These are phyloP conservation scores for Sclerotinia minor DNA, from an alignment of 2,329 filamentous ascomycete genomes.

Conservation along the genomic window DNA sequence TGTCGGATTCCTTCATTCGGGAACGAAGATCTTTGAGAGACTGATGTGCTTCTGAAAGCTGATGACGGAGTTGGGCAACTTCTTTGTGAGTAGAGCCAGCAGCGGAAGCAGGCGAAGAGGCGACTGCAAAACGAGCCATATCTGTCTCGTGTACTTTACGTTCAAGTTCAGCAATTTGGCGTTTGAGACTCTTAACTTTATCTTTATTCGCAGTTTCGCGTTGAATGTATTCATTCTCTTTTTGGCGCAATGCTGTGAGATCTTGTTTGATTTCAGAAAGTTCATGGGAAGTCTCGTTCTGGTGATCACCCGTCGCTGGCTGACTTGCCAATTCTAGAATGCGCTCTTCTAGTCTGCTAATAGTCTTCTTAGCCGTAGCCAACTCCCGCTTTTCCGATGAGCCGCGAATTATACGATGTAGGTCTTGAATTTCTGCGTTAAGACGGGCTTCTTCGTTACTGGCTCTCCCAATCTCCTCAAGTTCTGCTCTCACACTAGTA, in stretches of 20 bases:
- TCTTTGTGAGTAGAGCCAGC: slow-evolving; percentile 58
- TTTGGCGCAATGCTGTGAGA: slow-evolving; percentile 62
- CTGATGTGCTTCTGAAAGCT: slow-evolving; percentile 61
- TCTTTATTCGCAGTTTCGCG: slow-evolving; percentile 66
- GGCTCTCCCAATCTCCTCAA: slow-evolving; percentile 63
- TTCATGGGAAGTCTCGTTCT: slow-evolving; percentile 52
- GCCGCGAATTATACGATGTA: slow-evolving; percentile 47
- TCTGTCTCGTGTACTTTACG: slow-evolving; percentile 65
- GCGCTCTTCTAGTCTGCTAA: slow-evolving; percentile 63
- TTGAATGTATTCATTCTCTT: slow-evolving; percentile 64
- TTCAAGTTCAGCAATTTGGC: slow-evolving; percentile 66
- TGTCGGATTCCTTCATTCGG: slow-evolving; percentile 52
- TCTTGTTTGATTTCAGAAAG: slow-evolving; percentile 62
- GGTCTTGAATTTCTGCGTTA: slow-evolving; percentile 53
- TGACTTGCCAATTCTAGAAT: slow-evolving; percentile 50
- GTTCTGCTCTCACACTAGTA: slow-evolving; percentile 38
- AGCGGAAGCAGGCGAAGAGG: slow-evolving; percentile 51
- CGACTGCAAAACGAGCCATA: slow-evolving; percentile 50
- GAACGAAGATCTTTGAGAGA: slow-evolving; percentile 56
- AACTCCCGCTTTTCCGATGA: slow-evolving; percentile 48
- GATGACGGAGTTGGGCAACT: slow-evolving; percentile 57
- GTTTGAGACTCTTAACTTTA: slow-evolving; percentile 61
- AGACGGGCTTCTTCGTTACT: slow-evolving; percentile 65
- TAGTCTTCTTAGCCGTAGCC: slow-evolving; percentile 56
- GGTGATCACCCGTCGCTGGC: slow-evolving; percentile 41